A percentile compares a stretch with the other conserved stretches of the same genome.
These are phyloP conservation scores for Boletus speciosus DNA, from an alignment of 768 basidiomycete genomes.

Conservation along the genomic window DNA sequence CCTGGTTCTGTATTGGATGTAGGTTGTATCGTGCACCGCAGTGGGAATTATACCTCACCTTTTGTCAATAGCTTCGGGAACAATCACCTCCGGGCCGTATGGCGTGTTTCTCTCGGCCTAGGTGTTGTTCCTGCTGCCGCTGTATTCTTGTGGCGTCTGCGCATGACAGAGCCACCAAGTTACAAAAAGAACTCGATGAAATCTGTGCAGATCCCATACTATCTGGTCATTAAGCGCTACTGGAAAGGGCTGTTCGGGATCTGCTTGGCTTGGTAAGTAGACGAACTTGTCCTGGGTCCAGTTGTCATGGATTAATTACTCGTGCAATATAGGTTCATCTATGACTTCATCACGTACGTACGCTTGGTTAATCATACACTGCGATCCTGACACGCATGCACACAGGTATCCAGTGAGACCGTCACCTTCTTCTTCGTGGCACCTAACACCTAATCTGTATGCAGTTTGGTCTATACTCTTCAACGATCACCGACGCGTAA, in stretches of 20 bases:
- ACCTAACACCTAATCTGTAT: conserved; percentile 6
- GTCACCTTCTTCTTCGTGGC: background rate
- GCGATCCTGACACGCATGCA: background rate
- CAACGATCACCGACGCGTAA: conserved; percentile 67
- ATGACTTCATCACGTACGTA: conserved; percentile 75
- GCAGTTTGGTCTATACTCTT: conserved; percentile 79
- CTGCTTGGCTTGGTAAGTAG: conserved; percentile 63
- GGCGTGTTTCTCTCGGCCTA: conserved; percentile 83
- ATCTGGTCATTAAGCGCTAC: conserved; percentile 75
- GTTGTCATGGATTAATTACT: background rate
- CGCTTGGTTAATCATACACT: background rate
- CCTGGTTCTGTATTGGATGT: conserved; percentile 88
- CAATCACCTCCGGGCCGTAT: conserved; percentile 79
- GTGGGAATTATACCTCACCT: background rate
- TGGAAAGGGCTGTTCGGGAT: conserved; percentile 73
- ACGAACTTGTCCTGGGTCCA: background rate
- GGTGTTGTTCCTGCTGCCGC: conserved; percentile 76
- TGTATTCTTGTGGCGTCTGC: conserved; percentile 84
- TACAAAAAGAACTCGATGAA: conserved; percentile 82
- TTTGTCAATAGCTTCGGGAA: conserved; percentile 55
- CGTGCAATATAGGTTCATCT: conserved; percentile 53
- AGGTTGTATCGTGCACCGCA: conserved; percentile 22
- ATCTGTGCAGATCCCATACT: conserved; percentile 66
- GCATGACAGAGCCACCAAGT: conserved; percentile 74
- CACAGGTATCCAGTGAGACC: conserved; percentile 59